These are phyloP conservation scores for Vitis cinerea DNA, from an alignment of 164 flowering plant genomes.

Conservation along the genomic window DNA sequence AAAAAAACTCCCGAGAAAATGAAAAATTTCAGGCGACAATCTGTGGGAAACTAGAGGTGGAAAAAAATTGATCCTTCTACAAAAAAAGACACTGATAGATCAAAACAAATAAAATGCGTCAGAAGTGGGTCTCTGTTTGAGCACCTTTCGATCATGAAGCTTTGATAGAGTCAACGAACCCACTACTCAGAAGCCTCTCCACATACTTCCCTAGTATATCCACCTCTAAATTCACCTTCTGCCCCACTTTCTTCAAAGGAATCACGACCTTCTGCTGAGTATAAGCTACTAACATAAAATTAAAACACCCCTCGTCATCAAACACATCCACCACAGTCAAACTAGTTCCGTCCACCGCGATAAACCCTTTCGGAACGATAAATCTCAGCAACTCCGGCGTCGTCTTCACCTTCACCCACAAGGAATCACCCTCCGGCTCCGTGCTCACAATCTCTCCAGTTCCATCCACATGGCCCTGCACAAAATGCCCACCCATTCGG, in stretches of 20 bases:
- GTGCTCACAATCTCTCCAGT: constrained; percentile 71
- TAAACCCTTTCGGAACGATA: constrained; percentile 85
- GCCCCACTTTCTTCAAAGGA: constrained; percentile 81
- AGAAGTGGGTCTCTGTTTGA: background rate
- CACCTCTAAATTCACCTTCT: constrained; percentile 92
- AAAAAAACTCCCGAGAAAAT: too few species aligned
- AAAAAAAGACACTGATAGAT: background rate
- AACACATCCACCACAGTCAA: constrained; percentile 88
- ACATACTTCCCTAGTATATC: constrained; percentile 95
- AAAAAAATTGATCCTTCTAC: background rate
- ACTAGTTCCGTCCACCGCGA: constrained; percentile 92
- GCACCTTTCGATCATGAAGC: constrained; percentile 18
- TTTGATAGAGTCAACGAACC: constrained; percentile 38
- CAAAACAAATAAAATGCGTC: background rate
- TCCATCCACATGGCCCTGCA: constrained; percentile 96
- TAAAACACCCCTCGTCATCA: constrained; percentile 74
- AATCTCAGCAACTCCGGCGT: constrained; percentile 56
- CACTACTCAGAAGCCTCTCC: constrained; percentile 71
- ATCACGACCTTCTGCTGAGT: constrained; percentile 87
- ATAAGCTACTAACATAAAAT: constrained; percentile 88
- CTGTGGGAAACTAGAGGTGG: too few species aligned
- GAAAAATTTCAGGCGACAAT: too few species aligned
- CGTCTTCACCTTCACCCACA: constrained; percentile 85
- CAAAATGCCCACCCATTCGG: constrained; percentile 96
- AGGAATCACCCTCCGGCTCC: constrained; percentile 68